Base-by-base conservation (phyloP, 345 rosid species). In the Heritiera fomes region DNA sequence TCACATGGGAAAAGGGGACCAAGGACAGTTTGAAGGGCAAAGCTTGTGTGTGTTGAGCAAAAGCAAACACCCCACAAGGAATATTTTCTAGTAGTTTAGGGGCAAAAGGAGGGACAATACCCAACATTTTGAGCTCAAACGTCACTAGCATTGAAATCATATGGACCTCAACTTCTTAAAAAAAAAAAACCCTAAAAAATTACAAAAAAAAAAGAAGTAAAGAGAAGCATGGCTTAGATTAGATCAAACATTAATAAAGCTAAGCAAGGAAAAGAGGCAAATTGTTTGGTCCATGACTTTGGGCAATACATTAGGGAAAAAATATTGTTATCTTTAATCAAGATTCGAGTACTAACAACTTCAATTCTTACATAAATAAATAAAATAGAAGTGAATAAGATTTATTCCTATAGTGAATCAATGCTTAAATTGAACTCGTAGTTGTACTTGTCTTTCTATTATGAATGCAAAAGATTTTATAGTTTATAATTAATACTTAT, bases 1-100 rank as follows among this genome's bases (percentile, higher is more conserved):
- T 71, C 75, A 82, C 71, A 73, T 82, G 83, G 79, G n/a, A 7
- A 10, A 46, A 3, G 50, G 78, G 80, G 83, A 75, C 80, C 77
- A 67, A 60, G 7, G 46, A 77, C 71, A 69, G 40, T 20, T 77
- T 77, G 17, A 64, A 63, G 79, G 45, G 85, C 78, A 73, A 67
- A 68, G 68, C 84, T 78, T 84, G 85, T 75, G 82, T 66, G 69
- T 66, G 62, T 38, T 56, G 28, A 56, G 67, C 79, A 69, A 75
- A 63, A 43, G 45, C 79, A 55, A 17, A 64, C 76, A 65, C 67
- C 78, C 75, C 77, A 45, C 53, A 61, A 67, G 46, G 15, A 53
- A 3, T 15, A 15, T 15, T 55, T 14, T 14, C 7, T 62, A 62
- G 66, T 63, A 60, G 73, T 49, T 73, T 63, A 65, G 30, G 64